Evolutionary conservation across 108 stramenopile species (phyloP).

Genomic region (Schizochytrium sp.): DNA sequence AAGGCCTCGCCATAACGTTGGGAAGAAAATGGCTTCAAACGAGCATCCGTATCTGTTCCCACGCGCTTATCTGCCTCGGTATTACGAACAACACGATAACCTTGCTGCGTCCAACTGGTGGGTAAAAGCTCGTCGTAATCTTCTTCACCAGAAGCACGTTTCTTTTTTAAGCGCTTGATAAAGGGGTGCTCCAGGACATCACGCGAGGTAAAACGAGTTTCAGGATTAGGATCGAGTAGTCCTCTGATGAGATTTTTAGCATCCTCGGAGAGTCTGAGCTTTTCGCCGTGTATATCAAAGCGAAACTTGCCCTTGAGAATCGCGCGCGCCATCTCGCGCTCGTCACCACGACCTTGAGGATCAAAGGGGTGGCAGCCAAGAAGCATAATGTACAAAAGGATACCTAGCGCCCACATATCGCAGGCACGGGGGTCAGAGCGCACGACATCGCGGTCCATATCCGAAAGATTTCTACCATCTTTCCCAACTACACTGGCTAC

Average conservation of each 20-base stretch:
- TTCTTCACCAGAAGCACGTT: neutral
- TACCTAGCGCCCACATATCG: conserved; percentile 74
- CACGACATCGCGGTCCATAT: neutral
- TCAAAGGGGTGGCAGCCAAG: conserved; percentile 87
- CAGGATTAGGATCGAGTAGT: conserved; percentile 44
- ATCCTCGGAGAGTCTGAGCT: conserved; percentile 26
- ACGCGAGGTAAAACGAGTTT: conserved; percentile 33
- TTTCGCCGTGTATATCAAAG: conserved; percentile 54
- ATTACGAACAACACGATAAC: conserved; percentile 16
- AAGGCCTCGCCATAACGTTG: conserved; percentile 45
- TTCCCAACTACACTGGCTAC: conserved; percentile 64
- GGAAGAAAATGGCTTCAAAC: conserved; percentile 34
- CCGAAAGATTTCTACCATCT: conserved; percentile 54
- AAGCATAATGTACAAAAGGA: conserved; percentile 88
- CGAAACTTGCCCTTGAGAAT: conserved; percentile 57
- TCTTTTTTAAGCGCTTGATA: neutral
- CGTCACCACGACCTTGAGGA: conserved; percentile 69
- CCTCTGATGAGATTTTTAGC: conserved; percentile 38
- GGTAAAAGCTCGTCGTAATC: neutral
- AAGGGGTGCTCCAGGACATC: conserved; percentile 58
- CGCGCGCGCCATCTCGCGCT: conserved; percentile 57
- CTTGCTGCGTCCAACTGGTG: conserved; percentile 55
- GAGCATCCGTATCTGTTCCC: neutral
- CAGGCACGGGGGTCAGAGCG: conserved; percentile 49
- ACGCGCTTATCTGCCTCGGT: conserved; percentile 3